A percentile compares a stretch with the other conserved stretches of the same genome.
phyloP scores from a whole-genome alignment of 2,329 filamentous ascomycete genomes.

The Magnaporthiopsis rhizophila region DNA sequence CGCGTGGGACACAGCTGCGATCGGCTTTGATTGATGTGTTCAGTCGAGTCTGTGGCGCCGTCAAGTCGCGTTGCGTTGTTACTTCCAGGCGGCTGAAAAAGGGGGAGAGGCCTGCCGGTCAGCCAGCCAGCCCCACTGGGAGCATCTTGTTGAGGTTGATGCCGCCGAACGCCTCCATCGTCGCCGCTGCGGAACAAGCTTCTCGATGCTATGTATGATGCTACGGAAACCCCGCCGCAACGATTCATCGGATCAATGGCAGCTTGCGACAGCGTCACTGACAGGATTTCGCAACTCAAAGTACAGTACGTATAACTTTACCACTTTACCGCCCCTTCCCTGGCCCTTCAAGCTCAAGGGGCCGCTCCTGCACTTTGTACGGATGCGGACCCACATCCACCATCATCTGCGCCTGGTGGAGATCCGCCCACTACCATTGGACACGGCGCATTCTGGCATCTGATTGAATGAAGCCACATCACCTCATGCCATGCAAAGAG shows the following conservation, averaged over 20 bases:
- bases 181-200: background rate
- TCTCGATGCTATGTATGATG: background rate
- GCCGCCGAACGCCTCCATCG: too few relatives aligned
- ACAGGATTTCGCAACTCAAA: background rate
- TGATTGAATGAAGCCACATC: background rate
- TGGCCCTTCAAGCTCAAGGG: background rate
- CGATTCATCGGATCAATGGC: background rate
- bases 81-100: background rate
- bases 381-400: background rate
- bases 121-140: background rate
- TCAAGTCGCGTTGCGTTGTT: background rate
- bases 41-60: background rate
- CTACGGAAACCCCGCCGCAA: background rate
- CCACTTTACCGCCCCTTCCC: background rate
- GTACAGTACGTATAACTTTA: background rate
- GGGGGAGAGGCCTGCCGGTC: too few relatives aligned
- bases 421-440: constrained; percentile 1
- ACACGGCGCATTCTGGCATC: background rate
- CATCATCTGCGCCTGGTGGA: background rate
- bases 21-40: background rate
- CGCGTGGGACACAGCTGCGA: background rate
- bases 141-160: background rate
- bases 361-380: background rate
- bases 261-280: background rate
- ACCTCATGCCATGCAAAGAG: background rate